Conservation (phyloP, 2,329 filamentous ascomycete species). For the Stachybotrys chlorohalonatus region DNA sequence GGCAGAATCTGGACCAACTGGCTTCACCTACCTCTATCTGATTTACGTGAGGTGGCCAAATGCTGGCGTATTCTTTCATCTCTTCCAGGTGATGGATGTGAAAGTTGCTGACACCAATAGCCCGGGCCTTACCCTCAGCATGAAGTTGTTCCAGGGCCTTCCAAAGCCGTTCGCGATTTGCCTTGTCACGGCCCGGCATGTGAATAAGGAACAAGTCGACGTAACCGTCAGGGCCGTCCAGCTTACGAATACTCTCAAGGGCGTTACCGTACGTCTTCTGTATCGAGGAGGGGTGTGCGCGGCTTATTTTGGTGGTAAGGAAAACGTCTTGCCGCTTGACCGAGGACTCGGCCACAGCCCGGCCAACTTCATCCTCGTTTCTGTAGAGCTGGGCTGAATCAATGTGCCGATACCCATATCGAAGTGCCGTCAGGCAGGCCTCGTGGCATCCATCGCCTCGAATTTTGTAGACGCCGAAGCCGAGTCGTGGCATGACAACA, state of each 20-base stretch:
- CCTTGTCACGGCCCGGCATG: slow-evolving; percentile 45
- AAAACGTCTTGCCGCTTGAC: slow-evolving; percentile 53
- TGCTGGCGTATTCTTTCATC: slow-evolving; percentile 54
- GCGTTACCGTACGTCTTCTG: slow-evolving; percentile 52
- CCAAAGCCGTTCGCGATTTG: slow-evolving; percentile 55
- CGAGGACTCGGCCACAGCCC: slow-evolving; percentile 48
- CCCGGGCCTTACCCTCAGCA: slow-evolving; percentile 49
- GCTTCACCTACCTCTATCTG: slow-evolving; percentile 55
- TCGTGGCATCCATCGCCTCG: slow-evolving; percentile 41
- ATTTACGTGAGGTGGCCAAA: slow-evolving; percentile 64
- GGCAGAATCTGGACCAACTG: not conserved
- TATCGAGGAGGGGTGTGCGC: slow-evolving; percentile 29
- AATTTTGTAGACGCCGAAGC: slow-evolving; percentile 64
- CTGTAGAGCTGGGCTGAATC: slow-evolving; percentile 56
- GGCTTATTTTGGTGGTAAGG: slow-evolving; percentile 62
- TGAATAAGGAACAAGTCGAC: slow-evolving; percentile 67
- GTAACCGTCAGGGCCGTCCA: slow-evolving; percentile 49
- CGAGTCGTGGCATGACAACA: slow-evolving; percentile 50
- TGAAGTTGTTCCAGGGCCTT: slow-evolving; percentile 53
- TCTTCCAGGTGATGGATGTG: slow-evolving; percentile 60
- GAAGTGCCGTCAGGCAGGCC: slow-evolving; percentile 50
- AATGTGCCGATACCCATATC: slow-evolving; percentile 52
- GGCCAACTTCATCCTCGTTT: slow-evolving; percentile 60
- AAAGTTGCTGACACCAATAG: slow-evolving; percentile 67
- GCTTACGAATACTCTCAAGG: slow-evolving; percentile 53